Evolutionary conservation across 805 yeast genomes (phyloP), one percentile per base, ranked within the genome.

Genomic region (Monosporozyma aerobia): DNA sequence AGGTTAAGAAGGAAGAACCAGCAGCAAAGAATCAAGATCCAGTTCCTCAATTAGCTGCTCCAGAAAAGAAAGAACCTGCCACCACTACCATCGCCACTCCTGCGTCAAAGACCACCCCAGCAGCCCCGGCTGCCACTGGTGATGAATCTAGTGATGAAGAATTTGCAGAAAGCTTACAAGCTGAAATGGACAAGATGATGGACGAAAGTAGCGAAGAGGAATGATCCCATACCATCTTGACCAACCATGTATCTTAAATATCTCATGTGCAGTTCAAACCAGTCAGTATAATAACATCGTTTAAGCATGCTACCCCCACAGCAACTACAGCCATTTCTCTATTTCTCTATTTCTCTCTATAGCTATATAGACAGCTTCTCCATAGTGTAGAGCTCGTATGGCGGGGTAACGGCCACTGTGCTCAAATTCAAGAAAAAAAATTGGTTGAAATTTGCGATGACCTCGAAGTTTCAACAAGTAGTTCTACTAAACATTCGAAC

Each of bases 101-200:
- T 14, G 22, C 41, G 39, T 10, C 44, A 4, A 9, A 40, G 23
- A 11, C 40, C 7, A 29, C 44, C 11, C 9, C 32, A 23, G 16
- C n/a, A 6, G 37, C 37, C 51, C 14, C 37, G 19, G 56, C 23
- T n/a, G 29, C 40, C 39, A 32, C 35, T 16, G 23, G 47, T 25
- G 58, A 56, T n/a, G 55, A 60, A 47, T 59, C 68, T 33, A 65
- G 70, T 52, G 72, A 67, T 43, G 71, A 64, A 48, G 70, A 66
- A 25, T 66, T 66, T 50, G 70, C 66, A 5, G 63, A 64, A 46
- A 64, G 64, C 44, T 56, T 68, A 23, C 70, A 68, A 44, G 67
- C 67, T 11, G 70, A 66, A 46, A 63, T 67, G 65, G 59, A 61
- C 49, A 61, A 57, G 47, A 61, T 59, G 8, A 62, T 59, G 23